Evolutionary conservation across 1,139 yeast genomes (phyloP).

Genomic region (Geotrichum europaeum): DNA sequence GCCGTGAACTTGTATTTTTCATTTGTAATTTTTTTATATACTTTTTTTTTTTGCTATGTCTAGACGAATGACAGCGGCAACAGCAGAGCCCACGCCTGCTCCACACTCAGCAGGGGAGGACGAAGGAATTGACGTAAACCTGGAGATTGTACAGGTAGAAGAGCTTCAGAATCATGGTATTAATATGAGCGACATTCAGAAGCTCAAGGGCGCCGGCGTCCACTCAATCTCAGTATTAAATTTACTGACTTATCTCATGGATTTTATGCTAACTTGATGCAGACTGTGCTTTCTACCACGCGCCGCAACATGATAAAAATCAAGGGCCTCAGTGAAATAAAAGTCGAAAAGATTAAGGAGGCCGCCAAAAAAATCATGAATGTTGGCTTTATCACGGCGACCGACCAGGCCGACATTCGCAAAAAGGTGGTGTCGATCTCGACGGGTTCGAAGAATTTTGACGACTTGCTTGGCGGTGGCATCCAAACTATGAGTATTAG

Average conservation of each 20-base stretch:
- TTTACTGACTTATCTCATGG: neutral
- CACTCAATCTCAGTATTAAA: slow-evolving; percentile 46
- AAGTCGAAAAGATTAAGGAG: slow-evolving; percentile 57
- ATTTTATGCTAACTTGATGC: slow-evolving; percentile 1
- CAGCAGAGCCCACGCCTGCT: slow-evolving; percentile 7
- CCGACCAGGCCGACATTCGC: slow-evolving; percentile 46
- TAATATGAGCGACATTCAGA: slow-evolving; percentile 53
- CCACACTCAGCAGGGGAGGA: neutral
- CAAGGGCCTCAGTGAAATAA: slow-evolving; percentile 51
- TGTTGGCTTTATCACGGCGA: slow-evolving; percentile 51
- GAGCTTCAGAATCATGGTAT: slow-evolving; percentile 53
- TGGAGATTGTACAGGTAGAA: slow-evolving; percentile 41
- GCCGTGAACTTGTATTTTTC: neutral
- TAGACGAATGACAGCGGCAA: slow-evolving; percentile 8
- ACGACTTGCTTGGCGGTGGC: slow-evolving; percentile 53
- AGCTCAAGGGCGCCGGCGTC: slow-evolving; percentile 48
- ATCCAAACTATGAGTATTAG: slow-evolving; percentile 56
- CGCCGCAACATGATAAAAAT: slow-evolving; percentile 48
- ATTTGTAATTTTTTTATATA: neutral
- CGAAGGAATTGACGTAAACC: slow-evolving; percentile 10
- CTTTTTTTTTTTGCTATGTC: slow-evolving; percentile 9
- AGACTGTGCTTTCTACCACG: slow-evolving; percentile 51
- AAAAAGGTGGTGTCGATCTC: slow-evolving; percentile 44
- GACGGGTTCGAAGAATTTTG: slow-evolving; percentile 52
- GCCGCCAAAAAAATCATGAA: slow-evolving; percentile 49